Percentiles rank a stretch among this genome's conserved stretches.
Conservation (phyloP, 192 early-diverging fungal genomes). For the Podila horticola region DNA sequence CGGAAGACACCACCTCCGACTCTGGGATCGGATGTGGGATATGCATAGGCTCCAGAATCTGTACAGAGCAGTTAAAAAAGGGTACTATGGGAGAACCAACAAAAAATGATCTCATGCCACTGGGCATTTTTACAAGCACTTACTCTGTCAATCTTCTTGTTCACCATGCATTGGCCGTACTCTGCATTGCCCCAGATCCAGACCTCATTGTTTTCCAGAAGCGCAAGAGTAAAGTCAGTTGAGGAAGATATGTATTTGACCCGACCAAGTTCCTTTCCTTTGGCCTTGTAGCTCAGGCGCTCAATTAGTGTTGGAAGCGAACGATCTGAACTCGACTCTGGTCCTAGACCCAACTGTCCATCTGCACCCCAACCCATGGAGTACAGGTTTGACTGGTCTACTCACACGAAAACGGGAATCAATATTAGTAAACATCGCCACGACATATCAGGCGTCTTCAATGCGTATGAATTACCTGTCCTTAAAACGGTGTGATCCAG, state of each 20-base stretch:
- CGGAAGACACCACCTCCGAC: slow-evolving; percentile 50
- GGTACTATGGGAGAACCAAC: neutral
- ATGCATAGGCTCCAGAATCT: slow-evolving; percentile 68
- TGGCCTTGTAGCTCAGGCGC: slow-evolving; percentile 45
- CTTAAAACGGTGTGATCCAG: slow-evolving; percentile 73
- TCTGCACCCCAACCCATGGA: slow-evolving; percentile 85
- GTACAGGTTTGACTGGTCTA: slow-evolving; percentile 61
- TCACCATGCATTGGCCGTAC: slow-evolving; percentile 78
- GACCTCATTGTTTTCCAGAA: slow-evolving; percentile 60
- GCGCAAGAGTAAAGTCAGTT: slow-evolving; percentile 75
- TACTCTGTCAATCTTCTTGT: slow-evolving; percentile 65
- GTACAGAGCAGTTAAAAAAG: neutral
- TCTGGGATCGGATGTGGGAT: slow-evolving; percentile 53
- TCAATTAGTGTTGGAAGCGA: slow-evolving; percentile 58
- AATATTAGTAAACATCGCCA: neutral
- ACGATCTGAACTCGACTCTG: slow-evolving; percentile 50
- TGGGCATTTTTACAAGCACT: neutral
- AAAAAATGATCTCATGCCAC: neutral
- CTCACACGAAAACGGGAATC: neutral
- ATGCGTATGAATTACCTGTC: slow-evolving; percentile 54
- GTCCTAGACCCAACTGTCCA: slow-evolving; percentile 74
- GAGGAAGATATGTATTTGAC: slow-evolving; percentile 65
- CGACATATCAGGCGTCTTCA: neutral
- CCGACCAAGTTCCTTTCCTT: slow-evolving; percentile 22
- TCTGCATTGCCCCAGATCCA: slow-evolving; percentile 83